Conservation (phyloP, 2,329 filamentous ascomycete genomes). For the Didymella exigua region DNA sequence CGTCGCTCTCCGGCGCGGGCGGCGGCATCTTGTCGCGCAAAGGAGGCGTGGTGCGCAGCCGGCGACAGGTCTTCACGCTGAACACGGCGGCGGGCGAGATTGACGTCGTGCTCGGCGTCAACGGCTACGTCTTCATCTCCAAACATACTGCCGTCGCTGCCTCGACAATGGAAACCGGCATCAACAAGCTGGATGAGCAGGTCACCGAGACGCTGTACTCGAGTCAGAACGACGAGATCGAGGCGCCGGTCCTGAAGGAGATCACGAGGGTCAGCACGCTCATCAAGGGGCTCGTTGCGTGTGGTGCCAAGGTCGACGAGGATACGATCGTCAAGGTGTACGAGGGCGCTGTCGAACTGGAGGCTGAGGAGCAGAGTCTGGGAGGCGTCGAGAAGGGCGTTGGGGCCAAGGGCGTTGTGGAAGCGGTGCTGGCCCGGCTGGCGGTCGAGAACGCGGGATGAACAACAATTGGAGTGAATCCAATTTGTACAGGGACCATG, state of each 20-base stretch:
- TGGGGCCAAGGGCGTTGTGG: conserved; percentile 42
- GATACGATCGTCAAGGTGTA: conserved; percentile 85
- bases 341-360: conserved; percentile 77
- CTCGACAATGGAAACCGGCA: conserved; percentile 62
- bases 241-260: conserved; percentile 77
- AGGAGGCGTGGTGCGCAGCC: conserved; percentile 79
- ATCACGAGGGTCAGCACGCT: conserved; percentile 84
- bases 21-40: conserved; percentile 58
- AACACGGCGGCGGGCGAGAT: conserved; percentile 68
- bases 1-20: conserved; percentile 79
- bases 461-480: not conserved
- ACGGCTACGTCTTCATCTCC: conserved; percentile 95
- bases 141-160: conserved; percentile 72
- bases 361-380: conserved; percentile 63
- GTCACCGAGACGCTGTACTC: conserved; percentile 88
- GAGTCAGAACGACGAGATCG: conserved; percentile 89
- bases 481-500: not conserved
- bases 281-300: conserved; percentile 80
- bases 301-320: conserved; percentile 85
- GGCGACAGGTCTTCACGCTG: conserved; percentile 84
- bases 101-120: conserved; percentile 89
- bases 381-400: conserved; percentile 51
- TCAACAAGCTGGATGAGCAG: conserved; percentile 87
- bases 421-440: conserved; percentile 37
- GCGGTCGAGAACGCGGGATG: conserved; percentile 34